Evolutionary conservation across 352 stramenopile species (phyloP), one percentile per base, ranked within the genome.

Genomic region (Globisporangium alternatum): DNA sequence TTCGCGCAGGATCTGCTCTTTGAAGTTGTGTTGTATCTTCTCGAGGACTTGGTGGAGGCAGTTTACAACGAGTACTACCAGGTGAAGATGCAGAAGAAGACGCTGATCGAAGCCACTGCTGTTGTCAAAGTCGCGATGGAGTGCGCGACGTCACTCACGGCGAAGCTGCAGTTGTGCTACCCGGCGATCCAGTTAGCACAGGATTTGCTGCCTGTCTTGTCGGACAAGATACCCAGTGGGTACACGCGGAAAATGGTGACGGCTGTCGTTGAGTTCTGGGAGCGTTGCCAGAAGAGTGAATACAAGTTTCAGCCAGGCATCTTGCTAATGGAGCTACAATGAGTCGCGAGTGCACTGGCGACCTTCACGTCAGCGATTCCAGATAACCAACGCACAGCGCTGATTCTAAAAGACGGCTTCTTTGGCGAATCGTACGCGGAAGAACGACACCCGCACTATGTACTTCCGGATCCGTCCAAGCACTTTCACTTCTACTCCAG

Each of bases 41-140:
- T 81, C 51, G 56, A 67, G 15, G 64, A 74, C 15, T 25, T 75
- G 1, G 53, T 58, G 13, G 63, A 71, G 25, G 69, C 39, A 19
- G 74, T 78, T 6, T 72, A 72, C 37, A 60, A 3, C 3, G 58
- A 68, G 13, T 75, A 73, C n/a, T 43, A 62, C 12, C 60, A 74
- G 15, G 74, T 81, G 19, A 78, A 78, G 51, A 60, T 62, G 13
- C 56, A 78, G 53, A 30, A 63, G 30, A 73, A 69, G 21, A 78
- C 74, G 21, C 57, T 81, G 56, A 48, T 81, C 19, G 74, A 81
- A n/a, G 68, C 74, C 12, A 72, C 71, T 0, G 62, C 71, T 1
- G 74, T 77, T 28, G 68, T 68, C 0, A 71, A 78, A 17, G 25
- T 74, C 17, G 71, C 74, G 1, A 77, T 75, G 30, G 45, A 73